These are phyloP conservation scores for Hydrangea macrophylla DNA, from an alignment of 148 eudicot species.

Conservation along the genomic window DNA sequence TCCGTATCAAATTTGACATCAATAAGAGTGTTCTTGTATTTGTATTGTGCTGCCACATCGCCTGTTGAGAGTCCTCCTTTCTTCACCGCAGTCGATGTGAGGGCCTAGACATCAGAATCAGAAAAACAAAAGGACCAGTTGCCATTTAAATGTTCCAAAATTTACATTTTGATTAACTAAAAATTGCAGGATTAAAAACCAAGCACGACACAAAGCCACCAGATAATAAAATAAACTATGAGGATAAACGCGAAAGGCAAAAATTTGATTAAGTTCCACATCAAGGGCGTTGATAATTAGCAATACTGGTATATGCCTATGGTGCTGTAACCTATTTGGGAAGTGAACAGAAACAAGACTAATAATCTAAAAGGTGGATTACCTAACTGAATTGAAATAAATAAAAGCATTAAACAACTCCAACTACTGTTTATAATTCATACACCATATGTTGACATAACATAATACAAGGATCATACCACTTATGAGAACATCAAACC, in stretches of 20 bases:
- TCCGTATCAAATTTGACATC: conserved; percentile 84
- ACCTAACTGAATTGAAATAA: no score
- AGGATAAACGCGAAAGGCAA: neutral
- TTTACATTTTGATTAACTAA: neutral
- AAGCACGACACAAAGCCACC: neutral
- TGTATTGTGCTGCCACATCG: conserved; percentile 75
- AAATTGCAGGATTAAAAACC: neutral
- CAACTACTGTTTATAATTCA: neutral
- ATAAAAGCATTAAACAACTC: neutral
- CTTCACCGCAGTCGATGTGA: conserved; percentile 88
- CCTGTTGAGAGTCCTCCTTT: conserved; percentile 92
- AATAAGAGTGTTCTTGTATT: conserved; percentile 57
- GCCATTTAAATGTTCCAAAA: neutral
- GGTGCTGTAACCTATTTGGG: neutral
- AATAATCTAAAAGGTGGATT: neutral
- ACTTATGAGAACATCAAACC: neutral
- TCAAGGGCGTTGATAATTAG: neutral
- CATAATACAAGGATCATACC: neutral
- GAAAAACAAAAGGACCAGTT: neutral
- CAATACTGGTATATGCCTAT: neutral
- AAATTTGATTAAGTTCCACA: neutral
- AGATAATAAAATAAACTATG: no score
- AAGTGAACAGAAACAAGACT: neutral
- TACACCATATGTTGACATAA: neutral
- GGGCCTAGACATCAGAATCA: conserved; percentile 32